Base-by-base conservation (phyloP, 2,329 filamentous ascomycete species). In the Mycosphaerella sp. region DNA sequence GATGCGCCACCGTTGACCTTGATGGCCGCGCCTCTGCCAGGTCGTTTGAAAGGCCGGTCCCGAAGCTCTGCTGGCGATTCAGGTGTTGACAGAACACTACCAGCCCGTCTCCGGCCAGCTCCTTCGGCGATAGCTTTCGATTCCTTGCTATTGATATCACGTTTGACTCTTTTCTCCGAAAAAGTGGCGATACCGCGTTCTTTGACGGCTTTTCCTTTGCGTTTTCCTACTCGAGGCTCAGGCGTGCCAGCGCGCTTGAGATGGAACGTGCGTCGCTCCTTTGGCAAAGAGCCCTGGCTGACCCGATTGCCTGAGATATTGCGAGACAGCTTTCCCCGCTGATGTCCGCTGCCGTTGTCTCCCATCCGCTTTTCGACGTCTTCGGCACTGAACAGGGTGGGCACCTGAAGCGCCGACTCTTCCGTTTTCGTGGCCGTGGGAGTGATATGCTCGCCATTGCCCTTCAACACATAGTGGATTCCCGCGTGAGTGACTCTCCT, bases 181-280 rank as follows among this genome's bases (percentile, higher is more conserved):
- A 68, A 64, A 5, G 64, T 67, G 4, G 65, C 61, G 11, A 68
- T 53, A 12, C 50, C 56, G 11, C 59, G 58, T 31, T 61, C 58
- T 45, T 59, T 56, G 32, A 29, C 45, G 43, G 59, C 57, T 46
- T 60, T 57, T 6, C 45, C 51, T 51, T 62, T 60, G 32, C 59
- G 47, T 48, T 57, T 59, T 29, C 51, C 59, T 34, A 53, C 34
- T 12, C 46, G 55, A 23, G 48, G 48, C 31, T 61, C 57, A 6
- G 54, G 45, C 8, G 55, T 57, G 9, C 53, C 55, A 4, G 54
- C 56, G 10, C 57, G 60, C 47, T 53, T 65, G 12, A 64, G 53
- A 26, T 64, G 59, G 43, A 63, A 64, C 2, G 52, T 54, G 32
- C 62, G 45, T n/a, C 63, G 57, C 45, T 56, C 57, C 43, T 54